A percentile compares a stretch with the other conserved stretches of the same genome.
These are phyloP conservation scores for Solanum hybrid DNA, from an alignment of 305 asterid genomes.

Conservation along the genomic window DNA sequence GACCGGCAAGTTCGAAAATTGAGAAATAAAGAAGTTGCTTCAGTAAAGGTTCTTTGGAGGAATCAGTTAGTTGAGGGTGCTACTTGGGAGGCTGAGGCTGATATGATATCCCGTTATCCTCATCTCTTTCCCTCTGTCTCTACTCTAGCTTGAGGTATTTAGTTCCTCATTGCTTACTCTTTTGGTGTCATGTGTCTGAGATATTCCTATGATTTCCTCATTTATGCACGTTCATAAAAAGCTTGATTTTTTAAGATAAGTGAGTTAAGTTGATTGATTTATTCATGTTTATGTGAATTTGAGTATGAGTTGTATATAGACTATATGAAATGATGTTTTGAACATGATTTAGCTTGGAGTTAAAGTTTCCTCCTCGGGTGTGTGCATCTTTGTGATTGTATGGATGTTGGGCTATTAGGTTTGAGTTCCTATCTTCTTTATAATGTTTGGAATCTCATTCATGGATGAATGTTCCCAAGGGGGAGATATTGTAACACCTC, in stretches of 20 bases:
- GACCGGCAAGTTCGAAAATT: neutral
- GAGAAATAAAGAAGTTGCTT: too few relatives aligned
- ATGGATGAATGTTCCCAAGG: neutral
- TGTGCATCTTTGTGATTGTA: neutral
- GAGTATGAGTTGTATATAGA: neutral
- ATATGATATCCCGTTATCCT: neutral
- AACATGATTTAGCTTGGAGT: neutral
- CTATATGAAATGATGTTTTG: neutral
- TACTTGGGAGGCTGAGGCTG: neutral
- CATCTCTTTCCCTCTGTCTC: neutral
- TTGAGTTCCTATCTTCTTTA: too few relatives aligned
- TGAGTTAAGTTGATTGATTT: neutral
- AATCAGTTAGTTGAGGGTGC: neutral
- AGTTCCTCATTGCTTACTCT: too few relatives aligned
- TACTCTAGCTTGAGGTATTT: neutral
- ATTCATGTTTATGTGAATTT: neutral
- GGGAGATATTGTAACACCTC: neutral
- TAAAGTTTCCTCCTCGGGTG: neutral
- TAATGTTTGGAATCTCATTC: too few relatives aligned
- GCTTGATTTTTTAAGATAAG: too few relatives aligned
- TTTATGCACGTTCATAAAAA: too few relatives aligned
- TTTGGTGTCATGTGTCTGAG: too few relatives aligned
- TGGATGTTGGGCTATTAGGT: neutral
- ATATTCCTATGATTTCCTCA: too few relatives aligned
- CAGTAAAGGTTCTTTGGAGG: neutral